Evolutionary conservation across 2,329 filamentous ascomycete species (phyloP).

Genomic region (Phyllosticta ampelicida): DNA sequence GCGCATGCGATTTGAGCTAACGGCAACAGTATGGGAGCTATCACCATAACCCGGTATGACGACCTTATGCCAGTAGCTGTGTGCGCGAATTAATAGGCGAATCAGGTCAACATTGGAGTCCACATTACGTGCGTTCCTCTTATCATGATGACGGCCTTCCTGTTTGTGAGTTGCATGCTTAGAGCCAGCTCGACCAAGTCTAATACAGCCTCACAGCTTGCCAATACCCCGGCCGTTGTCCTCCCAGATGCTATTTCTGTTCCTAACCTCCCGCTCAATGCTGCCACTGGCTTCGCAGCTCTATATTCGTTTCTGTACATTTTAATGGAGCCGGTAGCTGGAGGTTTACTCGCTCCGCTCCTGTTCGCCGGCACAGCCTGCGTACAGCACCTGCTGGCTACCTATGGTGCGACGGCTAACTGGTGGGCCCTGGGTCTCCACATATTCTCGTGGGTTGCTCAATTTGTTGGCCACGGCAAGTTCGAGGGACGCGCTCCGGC

Average conservation of each 20-base stretch:
- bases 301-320: slow-evolving; percentile 73
- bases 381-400: slow-evolving; percentile 61
- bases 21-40: slow-evolving; percentile 65
- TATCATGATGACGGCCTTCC: slow-evolving; percentile 59
- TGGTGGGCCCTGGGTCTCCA: slow-evolving; percentile 50
- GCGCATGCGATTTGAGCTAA: background rate
- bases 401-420: slow-evolving; percentile 49
- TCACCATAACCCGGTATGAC: slow-evolving; percentile 57
- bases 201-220: slow-evolving; percentile 32
- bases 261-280: slow-evolving; percentile 48
- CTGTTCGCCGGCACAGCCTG: slow-evolving; percentile 65
- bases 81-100: slow-evolving; percentile 14
- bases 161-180: slow-evolving; percentile 47
- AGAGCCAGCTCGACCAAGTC: background rate
- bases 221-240: slow-evolving; percentile 45
- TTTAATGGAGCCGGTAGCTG: slow-evolving; percentile 87
- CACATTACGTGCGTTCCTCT: slow-evolving; percentile 71
- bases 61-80: slow-evolving; percentile 7
- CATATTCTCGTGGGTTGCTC: slow-evolving; percentile 72
- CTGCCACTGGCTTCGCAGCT: slow-evolving; percentile 46
- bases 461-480: slow-evolving; percentile 83
- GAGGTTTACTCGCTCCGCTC: slow-evolving; percentile 62
- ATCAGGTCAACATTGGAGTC: slow-evolving; percentile 62
- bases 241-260: slow-evolving; percentile 44
- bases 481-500: slow-evolving; percentile 86